These are phyloP conservation scores for Cornus kousa DNA, from an alignment of 148 eudicot species.

Conservation along the genomic window DNA sequence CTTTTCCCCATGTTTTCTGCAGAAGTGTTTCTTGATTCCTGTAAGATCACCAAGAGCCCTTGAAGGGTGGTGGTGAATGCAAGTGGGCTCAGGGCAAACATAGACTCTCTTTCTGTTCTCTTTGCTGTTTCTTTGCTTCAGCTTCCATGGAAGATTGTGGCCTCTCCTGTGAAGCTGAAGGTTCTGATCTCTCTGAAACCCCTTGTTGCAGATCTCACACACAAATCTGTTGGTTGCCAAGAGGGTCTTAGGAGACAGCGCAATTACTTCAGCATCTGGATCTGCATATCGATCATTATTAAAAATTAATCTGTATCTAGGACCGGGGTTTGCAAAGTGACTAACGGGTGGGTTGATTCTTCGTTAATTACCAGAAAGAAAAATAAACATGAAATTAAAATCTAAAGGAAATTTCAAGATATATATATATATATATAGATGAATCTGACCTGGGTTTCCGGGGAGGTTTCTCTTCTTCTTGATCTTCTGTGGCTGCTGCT, in stretches of 20 bases:
- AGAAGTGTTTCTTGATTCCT: constrained; percentile 90
- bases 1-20: constrained; percentile 91
- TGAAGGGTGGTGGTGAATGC: constrained; percentile 85
- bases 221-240: constrained; percentile 79
- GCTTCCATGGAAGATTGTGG: constrained; percentile 96
- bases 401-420: not conserved
- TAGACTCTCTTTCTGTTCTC: constrained; percentile 65
- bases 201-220: constrained; percentile 94
- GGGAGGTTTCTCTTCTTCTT: constrained; percentile 93
- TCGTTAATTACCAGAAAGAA: no score
- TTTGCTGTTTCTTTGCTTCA: constrained; percentile 62
- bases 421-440: not conserved
- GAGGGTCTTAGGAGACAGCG: constrained; percentile 77
- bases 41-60: constrained; percentile 96
- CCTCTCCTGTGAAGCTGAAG: constrained; percentile 93
- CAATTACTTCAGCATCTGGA: constrained; percentile 95
- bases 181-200: constrained; percentile 95
- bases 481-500: constrained; percentile 47
- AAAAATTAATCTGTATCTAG: no score
- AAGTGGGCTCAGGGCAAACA: constrained; percentile 83
- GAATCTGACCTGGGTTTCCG: constrained; percentile 61
- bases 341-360: no score
- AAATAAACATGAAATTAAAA: no score
- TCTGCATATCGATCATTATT: constrained; percentile 33
- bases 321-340: no score